Conservation (phyloP, 352 stramenopile genomes). For the Globisporangium nagaii region DNA sequence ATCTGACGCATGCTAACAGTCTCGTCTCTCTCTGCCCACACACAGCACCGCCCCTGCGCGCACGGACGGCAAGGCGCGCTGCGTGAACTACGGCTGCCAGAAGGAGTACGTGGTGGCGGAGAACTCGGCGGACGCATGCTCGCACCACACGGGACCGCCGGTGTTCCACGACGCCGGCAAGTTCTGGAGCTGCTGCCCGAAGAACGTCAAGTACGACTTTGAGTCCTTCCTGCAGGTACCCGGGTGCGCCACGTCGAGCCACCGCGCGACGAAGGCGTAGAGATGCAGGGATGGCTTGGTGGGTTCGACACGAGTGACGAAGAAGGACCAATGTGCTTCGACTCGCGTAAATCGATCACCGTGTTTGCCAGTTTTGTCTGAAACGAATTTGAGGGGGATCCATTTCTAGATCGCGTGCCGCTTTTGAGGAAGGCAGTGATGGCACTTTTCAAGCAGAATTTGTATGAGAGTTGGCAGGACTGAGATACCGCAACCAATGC, state of each 20-base stretch:
- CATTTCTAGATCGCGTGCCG: too few species aligned
- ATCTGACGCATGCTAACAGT: background rate
- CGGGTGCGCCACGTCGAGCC: conserved; percentile 77
- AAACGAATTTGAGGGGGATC: too few species aligned
- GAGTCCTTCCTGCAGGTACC: conserved; percentile 90
- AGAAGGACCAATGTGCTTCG: too few species aligned
- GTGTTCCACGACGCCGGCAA: conserved; percentile 93
- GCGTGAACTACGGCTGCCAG: conserved; percentile 90
- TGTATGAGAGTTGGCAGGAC: too few species aligned
- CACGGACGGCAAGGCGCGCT: conserved; percentile 87
- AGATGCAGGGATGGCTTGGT: too few species aligned
- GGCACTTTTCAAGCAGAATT: too few species aligned
- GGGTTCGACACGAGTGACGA: too few species aligned
- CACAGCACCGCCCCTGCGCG: conserved; percentile 34
- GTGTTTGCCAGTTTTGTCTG: too few species aligned
- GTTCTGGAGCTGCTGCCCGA: conserved; percentile 92
- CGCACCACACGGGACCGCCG: conserved; percentile 81
- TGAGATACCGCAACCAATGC: too few species aligned
- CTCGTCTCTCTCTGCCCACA: background rate
- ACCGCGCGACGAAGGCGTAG: conserved; percentile 63
- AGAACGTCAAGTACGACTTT: conserved; percentile 93
- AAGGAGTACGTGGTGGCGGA: conserved; percentile 89
- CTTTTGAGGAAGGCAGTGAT: too few species aligned
- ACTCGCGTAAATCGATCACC: too few species aligned
- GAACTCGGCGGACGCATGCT: conserved; percentile 71